Percentiles rank a stretch among this genome's conserved stretches.
phyloP scores from a whole-genome alignment of 2,329 filamentous ascomycete genomes.

The Paracorniculantispora psalliotae region DNA sequence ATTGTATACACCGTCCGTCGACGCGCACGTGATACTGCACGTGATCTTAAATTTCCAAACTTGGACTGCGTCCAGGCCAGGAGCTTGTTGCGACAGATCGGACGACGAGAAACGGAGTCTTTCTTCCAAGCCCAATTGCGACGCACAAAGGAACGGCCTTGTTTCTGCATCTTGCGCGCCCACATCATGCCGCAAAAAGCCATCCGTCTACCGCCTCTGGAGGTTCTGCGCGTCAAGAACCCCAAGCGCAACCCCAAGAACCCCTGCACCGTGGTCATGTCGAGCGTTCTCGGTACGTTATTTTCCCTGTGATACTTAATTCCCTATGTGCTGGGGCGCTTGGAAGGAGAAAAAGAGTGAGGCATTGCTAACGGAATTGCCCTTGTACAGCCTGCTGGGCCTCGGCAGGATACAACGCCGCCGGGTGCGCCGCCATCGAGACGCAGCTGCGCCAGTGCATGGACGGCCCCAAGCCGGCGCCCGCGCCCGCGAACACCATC shows the following conservation, averaged over 20 bases:
- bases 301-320: background rate
- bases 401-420: constrained; percentile 63
- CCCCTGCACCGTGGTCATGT: constrained; percentile 54
- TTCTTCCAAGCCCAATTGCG: background rate
- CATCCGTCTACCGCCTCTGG: constrained; percentile 54
- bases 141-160: background rate
- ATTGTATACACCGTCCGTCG: background rate
- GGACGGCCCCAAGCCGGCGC: constrained; percentile 62
- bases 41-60: background rate
- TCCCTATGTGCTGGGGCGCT: too few relatives aligned
- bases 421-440: constrained; percentile 56
- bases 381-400: constrained; percentile 71
- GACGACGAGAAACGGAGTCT: background rate
- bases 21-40: background rate
- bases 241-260: constrained; percentile 46
- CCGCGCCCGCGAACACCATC: constrained; percentile 64
- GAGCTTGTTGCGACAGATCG: background rate
- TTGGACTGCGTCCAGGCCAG: background rate
- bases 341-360: too few relatives aligned
- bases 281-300: constrained; percentile 50
- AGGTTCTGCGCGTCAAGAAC: constrained; percentile 48
- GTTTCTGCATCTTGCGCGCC: background rate
- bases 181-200: constrained; percentile 45
- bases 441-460: constrained; percentile 63
- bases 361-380: background rate